Evolutionary conservation across 225 moss, liverwort and hornwort species (phyloP), one percentile per base, ranked within the genome.

Genomic region (Asterella californica): DNA sequence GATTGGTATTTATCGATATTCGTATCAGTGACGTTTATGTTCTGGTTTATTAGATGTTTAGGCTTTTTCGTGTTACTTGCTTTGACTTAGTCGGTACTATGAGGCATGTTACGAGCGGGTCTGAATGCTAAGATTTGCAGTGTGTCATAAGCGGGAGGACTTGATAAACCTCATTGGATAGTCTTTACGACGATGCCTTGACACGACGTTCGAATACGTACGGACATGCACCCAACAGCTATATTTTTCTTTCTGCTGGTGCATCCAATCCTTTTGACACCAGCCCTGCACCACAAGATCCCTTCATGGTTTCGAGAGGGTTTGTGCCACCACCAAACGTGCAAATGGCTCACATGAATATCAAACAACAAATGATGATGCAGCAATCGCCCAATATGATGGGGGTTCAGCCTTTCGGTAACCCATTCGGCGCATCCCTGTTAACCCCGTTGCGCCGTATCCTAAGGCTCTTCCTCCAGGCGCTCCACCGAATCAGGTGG

Each of bases 111-210:
- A 29, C 67, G 34, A 27, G n/a, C 61, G 27, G 7, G 42, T 5
- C 59, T n/a, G n/a, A n/a, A n/a, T n/a, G n/a, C n/a, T 76, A 76
- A 76, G 34, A 1, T 54, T 9, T 37, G 18, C 32, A 19, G 33
- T 29, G 8, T 69, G 54, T 27, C 82, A 80, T 90, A 99, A 95
- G 99, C 91, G 27, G 99, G 99, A 60, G 99, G 99, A 69, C 83
- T 95, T 52, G 99, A 99, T 86, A 99, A 99, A 85, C 83, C 93
- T 83, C 88, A 22, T 85, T 99, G 55, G 93, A 99, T 79, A 95
- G 95, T 85, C 83, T 99, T 74, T 99, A 99, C 75, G 99, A 99
- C 12, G 99, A 99, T 82, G 99, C 95, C 65, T 83, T 95, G 81
- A 88, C 90, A 72, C 91, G 91, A 81, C 96, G 96, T 36, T 76